Percentiles rank a stretch among this genome's conserved stretches.
Conservation (phyloP, 192 early-diverging fungal species). For the Linnemannia hyalina region DNA sequence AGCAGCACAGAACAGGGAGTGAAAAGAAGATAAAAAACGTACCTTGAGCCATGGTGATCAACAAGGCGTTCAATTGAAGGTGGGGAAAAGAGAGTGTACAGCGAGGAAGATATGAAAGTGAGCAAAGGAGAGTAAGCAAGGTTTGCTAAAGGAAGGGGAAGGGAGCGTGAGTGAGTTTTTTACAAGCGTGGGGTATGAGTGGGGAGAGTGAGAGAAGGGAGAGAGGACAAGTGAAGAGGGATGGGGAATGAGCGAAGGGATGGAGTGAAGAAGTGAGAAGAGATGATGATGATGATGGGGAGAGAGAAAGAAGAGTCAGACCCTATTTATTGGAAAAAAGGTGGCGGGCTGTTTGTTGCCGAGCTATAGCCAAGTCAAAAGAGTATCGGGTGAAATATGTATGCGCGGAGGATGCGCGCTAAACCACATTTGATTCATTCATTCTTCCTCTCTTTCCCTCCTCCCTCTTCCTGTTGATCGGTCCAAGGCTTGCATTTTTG, state of each 20-base stretch:
- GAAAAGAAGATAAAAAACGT: neutral
- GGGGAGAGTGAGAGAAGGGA: neutral
- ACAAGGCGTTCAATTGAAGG: neutral
- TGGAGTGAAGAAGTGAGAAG: neutral
- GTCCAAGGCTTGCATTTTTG: neutral
- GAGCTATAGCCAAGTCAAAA: neutral
- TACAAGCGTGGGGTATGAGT: neutral
- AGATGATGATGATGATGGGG: neutral
- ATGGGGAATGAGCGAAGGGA: neutral
- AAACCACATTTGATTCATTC: neutral
- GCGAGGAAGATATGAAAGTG: neutral
- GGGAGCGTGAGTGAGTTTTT: neutral
- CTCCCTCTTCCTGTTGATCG: neutral
- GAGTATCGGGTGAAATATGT: neutral
- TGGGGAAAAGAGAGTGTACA: neutral
- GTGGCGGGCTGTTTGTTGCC: neutral
- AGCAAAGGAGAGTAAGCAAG: neutral
- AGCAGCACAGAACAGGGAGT: neutral
- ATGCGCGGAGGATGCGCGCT: neutral
- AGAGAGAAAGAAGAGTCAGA: neutral
- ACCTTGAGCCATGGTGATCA: slow-evolving; percentile 33
- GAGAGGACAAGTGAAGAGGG: slow-evolving; percentile 3
- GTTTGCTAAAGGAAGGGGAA: neutral
- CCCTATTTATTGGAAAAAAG: neutral
- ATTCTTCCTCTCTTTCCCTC: neutral